Conservation (phyloP, 805 yeast genomes). For the Ogataea salicorniae region DNA sequence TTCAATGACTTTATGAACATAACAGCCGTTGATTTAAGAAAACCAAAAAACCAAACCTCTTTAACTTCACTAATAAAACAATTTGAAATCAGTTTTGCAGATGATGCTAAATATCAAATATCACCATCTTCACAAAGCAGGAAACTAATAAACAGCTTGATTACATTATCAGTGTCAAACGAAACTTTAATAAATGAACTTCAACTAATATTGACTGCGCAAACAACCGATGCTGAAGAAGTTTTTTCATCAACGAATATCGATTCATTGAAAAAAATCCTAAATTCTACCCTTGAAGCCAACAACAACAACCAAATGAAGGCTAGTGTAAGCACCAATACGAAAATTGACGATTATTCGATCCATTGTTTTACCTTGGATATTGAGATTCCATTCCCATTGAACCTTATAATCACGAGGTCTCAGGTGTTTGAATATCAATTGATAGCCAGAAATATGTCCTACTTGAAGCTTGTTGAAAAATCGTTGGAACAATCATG, state of each 20-base stretch:
- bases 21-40: slow-evolving; percentile 49
- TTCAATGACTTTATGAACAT: slow-evolving; percentile 49
- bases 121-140: slow-evolving; percentile 17
- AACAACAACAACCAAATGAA: slow-evolving; percentile 14
- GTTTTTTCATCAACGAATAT: slow-evolving; percentile 42
- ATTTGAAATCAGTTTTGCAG: slow-evolving; percentile 15
- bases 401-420: slow-evolving; percentile 66
- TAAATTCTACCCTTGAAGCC: slow-evolving; percentile 37
- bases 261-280: slow-evolving; percentile 38
- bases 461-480: slow-evolving; percentile 58
- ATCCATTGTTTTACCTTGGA: slow-evolving; percentile 53
- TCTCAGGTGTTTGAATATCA: slow-evolving; percentile 76
- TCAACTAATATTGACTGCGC: slow-evolving; percentile 46
- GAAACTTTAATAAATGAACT: slow-evolving; percentile 28
- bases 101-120: slow-evolving; percentile 7
- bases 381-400: slow-evolving; percentile 76
- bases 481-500: slow-evolving; percentile 60
- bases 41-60: slow-evolving; percentile 24
- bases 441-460: slow-evolving; percentile 65
- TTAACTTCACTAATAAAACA: slow-evolving; percentile 30
- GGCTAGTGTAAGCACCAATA: slow-evolving; percentile 18
- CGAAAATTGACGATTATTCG: slow-evolving; percentile 36
- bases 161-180: slow-evolving; percentile 14
- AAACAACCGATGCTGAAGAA: slow-evolving; percentile 50
- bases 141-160: slow-evolving; percentile 20